Evolutionary conservation across 768 basidiomycete species (phyloP), one percentile per base, ranked within the genome.

Genomic region (Mycena olivaceomarginata): DNA sequence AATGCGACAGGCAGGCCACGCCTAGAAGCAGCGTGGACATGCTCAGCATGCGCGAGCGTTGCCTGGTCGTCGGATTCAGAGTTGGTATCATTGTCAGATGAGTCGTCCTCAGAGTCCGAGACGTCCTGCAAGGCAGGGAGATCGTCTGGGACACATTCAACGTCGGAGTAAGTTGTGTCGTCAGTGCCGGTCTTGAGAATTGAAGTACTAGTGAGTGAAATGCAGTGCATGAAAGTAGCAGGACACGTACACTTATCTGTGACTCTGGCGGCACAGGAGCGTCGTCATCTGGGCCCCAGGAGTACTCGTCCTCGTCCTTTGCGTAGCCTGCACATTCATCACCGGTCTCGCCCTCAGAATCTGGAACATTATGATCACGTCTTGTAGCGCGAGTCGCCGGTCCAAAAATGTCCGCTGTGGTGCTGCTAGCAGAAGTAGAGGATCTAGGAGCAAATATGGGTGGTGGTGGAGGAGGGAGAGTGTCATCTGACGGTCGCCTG

Each of bases 191-290:
- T 25, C 25, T 25, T 25, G 25, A 25, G 25, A 25, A 25, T 25
- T n/a, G n/a, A n/a, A n/a, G n/a, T 2, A 25, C 25, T n/a, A 2
- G 25, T 25, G 25, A 25, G 25, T 25, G 25, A 25, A 25, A 25
- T 25, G 2, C 25, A 1, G 25, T 1, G 25, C 1, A 25, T 25
- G 25, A 62, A 37, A 40, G 3, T 62, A 8, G 48, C 16, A 8
- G 59, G 37, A 13, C n/a, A 18, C 37, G 59, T 20, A 18, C 59
- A 18, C 68, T 69, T 40, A 59, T 22, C 22, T 46, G 68, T 16
- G 68, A 70, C 56, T 71, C 70, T 2, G 70, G 70, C 2, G 46
- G 59, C 45, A 20, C 20, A 11, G 70, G 60, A 22, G 60, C 70
- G 51, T 71, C 48, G 60, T 71, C 70, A 15, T 62, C 45, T 9